These are phyloP conservation scores for Kluyveromyces sp. DNA, from an alignment of 1,139 yeast genomes.

Conservation along the genomic window DNA sequence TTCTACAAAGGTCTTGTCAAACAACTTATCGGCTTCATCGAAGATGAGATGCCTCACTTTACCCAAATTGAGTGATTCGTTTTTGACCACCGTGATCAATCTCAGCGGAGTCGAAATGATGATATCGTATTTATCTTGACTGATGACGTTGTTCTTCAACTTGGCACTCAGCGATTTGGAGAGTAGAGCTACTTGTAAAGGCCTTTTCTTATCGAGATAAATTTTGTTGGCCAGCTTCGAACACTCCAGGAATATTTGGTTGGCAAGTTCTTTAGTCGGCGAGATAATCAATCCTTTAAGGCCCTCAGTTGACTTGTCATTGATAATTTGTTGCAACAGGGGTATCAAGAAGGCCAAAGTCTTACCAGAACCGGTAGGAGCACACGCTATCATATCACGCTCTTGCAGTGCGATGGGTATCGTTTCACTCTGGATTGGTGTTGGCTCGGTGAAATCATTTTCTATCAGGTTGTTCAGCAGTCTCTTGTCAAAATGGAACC, in stretches of 20 bases:
- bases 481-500: constrained; percentile 60
- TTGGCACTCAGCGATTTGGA: constrained; percentile 73
- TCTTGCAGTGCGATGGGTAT: constrained; percentile 60
- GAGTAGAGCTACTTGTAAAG: constrained; percentile 58
- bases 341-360: constrained; percentile 86
- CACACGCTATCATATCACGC: constrained; percentile 78
- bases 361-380: constrained; percentile 93
- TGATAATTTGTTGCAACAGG: constrained; percentile 49
- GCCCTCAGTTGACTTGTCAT: constrained; percentile 35
- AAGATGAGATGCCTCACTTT: constrained; percentile 68
- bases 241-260: constrained; percentile 73
- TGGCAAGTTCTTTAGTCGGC: constrained; percentile 89
- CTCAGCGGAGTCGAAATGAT: constrained; percentile 84
- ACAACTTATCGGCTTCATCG: constrained; percentile 94
- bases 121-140: constrained; percentile 65
- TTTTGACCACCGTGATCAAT: constrained; percentile 68
- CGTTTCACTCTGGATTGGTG: constrained; percentile 85
- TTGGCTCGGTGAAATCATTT: constrained; percentile 74
- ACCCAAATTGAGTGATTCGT: constrained; percentile 51
- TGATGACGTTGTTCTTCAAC: constrained; percentile 50
- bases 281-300: constrained; percentile 75
- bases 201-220: constrained; percentile 36
- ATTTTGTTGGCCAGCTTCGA: constrained; percentile 44
- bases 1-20: constrained; percentile 83
- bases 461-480: constrained; percentile 59